phyloP scores from a whole-genome alignment of 306 rosid genomes.

The Geum urbanum region DNA sequence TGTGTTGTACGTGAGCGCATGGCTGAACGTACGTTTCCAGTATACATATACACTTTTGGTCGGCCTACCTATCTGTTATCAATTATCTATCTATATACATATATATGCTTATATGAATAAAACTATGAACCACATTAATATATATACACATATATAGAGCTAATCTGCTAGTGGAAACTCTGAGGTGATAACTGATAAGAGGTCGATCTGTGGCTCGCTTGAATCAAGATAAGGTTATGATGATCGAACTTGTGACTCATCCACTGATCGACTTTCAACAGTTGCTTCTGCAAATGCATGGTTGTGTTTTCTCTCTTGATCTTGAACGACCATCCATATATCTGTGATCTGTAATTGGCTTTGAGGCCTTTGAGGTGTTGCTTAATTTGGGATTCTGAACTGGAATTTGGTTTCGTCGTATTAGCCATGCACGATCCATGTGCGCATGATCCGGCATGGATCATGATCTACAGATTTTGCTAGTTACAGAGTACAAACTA shows the following conservation, averaged over 20 bases:
- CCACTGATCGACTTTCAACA: neutral
- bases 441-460: too few relatives aligned
- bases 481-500: too few relatives aligned
- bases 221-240: neutral
- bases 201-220: constrained; percentile 10
- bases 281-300: neutral
- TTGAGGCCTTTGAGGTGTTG: neutral
- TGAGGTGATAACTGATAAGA: constrained; percentile 4
- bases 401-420: constrained; percentile 14
- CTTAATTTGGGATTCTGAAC: neutral
- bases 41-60: neutral
- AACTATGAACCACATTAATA: too few relatives aligned
- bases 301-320: neutral
- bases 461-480: too few relatives aligned
- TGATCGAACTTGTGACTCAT: neutral
- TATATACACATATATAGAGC: neutral
- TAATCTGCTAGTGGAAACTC: neutral
- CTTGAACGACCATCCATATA: neutral
- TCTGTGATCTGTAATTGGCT: constrained; percentile 2
- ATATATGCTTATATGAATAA: neutral
- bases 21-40: neutral
- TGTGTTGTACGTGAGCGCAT: neutral
- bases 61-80: neutral
- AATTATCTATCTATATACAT: too few relatives aligned
- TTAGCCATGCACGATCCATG: constrained; percentile 8